Conservation (phyloP, 2,329 filamentous ascomycete species). For the Huntiella moniliformis region DNA sequence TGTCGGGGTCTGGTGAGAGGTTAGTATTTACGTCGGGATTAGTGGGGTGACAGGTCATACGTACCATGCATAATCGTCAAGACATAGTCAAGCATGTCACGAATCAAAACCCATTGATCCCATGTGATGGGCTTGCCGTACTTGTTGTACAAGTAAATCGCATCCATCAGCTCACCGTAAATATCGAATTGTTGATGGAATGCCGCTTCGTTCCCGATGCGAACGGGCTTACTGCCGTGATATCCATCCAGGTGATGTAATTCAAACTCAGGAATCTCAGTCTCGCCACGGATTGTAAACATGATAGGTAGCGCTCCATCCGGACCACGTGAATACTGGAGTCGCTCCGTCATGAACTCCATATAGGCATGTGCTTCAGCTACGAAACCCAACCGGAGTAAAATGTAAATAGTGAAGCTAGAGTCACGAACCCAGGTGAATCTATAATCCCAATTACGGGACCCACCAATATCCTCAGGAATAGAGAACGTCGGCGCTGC, state of each 20-base stretch:
- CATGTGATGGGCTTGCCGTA: constrained; percentile 60
- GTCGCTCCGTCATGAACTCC: constrained; percentile 55
- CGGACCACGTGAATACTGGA: constrained; percentile 38
- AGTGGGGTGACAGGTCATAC: not conserved
- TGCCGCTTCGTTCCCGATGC: constrained; percentile 60
- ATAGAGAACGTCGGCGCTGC: constrained; percentile 62
- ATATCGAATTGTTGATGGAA: constrained; percentile 64
- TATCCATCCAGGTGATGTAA: constrained; percentile 56
- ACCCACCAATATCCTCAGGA: constrained; percentile 53
- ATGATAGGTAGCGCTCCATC: constrained; percentile 56
- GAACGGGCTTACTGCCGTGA: constrained; percentile 48
- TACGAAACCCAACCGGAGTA: constrained; percentile 56
- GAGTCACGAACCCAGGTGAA: constrained; percentile 64
- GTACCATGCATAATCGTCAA: constrained; percentile 43
- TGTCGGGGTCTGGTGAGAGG: constrained; percentile 38
- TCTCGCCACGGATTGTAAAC: constrained; percentile 61
- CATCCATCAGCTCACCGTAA: constrained; percentile 62
- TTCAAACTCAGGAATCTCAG: constrained; percentile 53
- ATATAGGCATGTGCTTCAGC: constrained; percentile 64
- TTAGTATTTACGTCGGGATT: constrained; percentile 10
- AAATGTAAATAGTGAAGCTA: constrained; percentile 60
- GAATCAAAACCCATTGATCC: constrained; percentile 55
- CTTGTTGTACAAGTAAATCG: constrained; percentile 62
- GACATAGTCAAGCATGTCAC: constrained; percentile 54
- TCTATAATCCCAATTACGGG: constrained; percentile 52